A percentile compares a stretch with the other conserved stretches of the same genome.
Evolutionary conservation across 2,329 filamentous ascomycete genomes (phyloP).

Genomic region (Pseudocercospora cruenta): DNA sequence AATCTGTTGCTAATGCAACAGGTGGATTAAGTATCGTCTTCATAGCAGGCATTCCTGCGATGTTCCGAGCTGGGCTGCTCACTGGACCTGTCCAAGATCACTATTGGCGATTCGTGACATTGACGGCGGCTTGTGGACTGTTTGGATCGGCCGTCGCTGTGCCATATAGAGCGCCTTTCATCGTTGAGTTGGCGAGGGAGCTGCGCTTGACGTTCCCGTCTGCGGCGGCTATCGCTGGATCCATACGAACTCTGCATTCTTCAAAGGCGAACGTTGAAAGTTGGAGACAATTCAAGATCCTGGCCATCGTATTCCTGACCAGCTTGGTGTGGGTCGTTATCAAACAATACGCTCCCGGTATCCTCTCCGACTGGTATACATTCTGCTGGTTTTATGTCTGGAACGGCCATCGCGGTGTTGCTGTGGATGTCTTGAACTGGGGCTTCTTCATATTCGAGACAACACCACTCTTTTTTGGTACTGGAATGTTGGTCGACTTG

Average conservation of each 20-base stretch:
- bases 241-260: not conserved
- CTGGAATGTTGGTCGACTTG: not conserved
- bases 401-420: not conserved
- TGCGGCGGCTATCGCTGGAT: not conserved
- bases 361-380: not conserved
- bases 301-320: not conserved
- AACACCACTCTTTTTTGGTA: not conserved
- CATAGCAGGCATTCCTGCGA: not conserved
- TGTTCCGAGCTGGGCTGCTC: not conserved
- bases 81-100: not conserved
- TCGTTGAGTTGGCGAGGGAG: not conserved
- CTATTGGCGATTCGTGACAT: not conserved
- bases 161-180: not conserved
- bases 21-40: not conserved
- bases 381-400: conserved; percentile 5
- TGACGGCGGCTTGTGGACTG: not conserved
- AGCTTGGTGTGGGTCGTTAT: not conserved
- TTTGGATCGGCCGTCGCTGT: not conserved
- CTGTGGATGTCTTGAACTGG: not conserved
- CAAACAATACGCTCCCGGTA: conserved; percentile 1
- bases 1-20: not conserved
- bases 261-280: not conserved
- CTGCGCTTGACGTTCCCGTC: not conserved
- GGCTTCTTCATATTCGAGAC: not conserved
- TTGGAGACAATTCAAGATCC: not conserved